Conservation (phyloP, 2,329 filamentous ascomycete species). For the Thelonectria blattea region DNA sequence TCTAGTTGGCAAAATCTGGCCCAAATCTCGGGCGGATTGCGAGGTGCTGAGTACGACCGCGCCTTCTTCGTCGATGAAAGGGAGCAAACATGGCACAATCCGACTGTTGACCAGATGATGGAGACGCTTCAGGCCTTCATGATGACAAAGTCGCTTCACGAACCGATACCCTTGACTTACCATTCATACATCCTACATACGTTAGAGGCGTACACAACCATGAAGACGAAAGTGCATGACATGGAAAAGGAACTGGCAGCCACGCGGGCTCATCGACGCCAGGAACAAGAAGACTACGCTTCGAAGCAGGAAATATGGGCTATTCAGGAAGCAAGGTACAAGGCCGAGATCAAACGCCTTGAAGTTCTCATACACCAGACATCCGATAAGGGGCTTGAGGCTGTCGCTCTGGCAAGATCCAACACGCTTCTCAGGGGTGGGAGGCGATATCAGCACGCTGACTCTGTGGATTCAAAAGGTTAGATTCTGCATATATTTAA, state of each 20-base stretch:
- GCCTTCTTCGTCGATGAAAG: slow-evolving; percentile 25
- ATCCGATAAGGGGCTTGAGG: slow-evolving; percentile 51
- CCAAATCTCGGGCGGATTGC: not conserved
- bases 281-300: slow-evolving; percentile 46
- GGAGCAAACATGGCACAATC: slow-evolving; percentile 46
- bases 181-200: slow-evolving; percentile 50
- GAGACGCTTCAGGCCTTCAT: slow-evolving; percentile 51
- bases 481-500: not conserved
- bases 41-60: slow-evolving; percentile 21
- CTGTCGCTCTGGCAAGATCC: slow-evolving; percentile 51
- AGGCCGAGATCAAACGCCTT: slow-evolving; percentile 42
- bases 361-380: slow-evolving; percentile 43
- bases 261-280: slow-evolving; percentile 39
- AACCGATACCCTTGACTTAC: slow-evolving; percentile 48
- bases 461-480: not conserved
- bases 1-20: slow-evolving; percentile 24
- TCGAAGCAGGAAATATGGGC: slow-evolving; percentile 31
- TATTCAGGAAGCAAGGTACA: slow-evolving; percentile 32
- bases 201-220: slow-evolving; percentile 44
- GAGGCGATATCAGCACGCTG: not conserved
- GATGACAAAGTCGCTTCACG: slow-evolving; percentile 45
- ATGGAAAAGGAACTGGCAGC: slow-evolving; percentile 47
- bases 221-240: slow-evolving; percentile 40
- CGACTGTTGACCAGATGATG: slow-evolving; percentile 51
- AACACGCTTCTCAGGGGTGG: slow-evolving; percentile 44